Percentiles rank a stretch among this genome's conserved stretches.
These are phyloP conservation scores for Smittium culicis DNA, from an alignment of 371 early-diverging fungal genomes.

Conservation along the genomic window DNA sequence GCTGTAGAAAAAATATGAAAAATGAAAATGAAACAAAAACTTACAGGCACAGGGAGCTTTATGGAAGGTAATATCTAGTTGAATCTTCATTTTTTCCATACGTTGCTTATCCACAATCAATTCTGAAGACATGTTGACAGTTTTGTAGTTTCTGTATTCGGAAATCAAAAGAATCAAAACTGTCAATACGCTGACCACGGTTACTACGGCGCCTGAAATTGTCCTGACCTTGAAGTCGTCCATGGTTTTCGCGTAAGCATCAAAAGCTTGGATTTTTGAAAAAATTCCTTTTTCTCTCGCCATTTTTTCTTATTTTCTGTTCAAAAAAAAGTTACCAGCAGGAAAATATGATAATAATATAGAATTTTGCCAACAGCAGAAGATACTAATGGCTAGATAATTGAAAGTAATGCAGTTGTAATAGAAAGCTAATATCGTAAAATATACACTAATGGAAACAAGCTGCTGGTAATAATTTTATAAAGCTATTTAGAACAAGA, in stretches of 20 bases:
- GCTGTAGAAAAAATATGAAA: too few relatives aligned
- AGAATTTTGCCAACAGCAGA: too few relatives aligned
- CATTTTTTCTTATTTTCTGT: not conserved
- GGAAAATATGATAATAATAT: too few relatives aligned
- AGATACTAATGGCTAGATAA: too few relatives aligned
- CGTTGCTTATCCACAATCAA: conserved; percentile 72
- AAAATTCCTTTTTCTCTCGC: conserved; percentile 12
- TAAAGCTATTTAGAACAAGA: too few relatives aligned
- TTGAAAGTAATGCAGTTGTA: too few relatives aligned
- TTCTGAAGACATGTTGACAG: conserved; percentile 49
- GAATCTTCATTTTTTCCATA: conserved; percentile 77
- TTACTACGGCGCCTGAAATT: conserved; percentile 72
- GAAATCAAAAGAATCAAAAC: conserved; percentile 59
- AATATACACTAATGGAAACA: too few relatives aligned
- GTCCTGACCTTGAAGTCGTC: conserved; percentile 91
- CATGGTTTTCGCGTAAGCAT: conserved; percentile 90
- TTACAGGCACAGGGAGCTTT: too few relatives aligned
- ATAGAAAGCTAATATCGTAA: too few relatives aligned
- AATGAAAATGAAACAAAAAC: too few relatives aligned
- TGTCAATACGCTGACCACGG: conserved; percentile 55
- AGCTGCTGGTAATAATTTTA: too few relatives aligned
- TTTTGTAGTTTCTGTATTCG: conserved; percentile 67
- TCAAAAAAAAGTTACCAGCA: too few relatives aligned
- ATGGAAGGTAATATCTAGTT: conserved; percentile 81
- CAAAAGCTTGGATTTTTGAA: conserved; percentile 42